These are phyloP conservation scores for Fusarium foetens DNA, from an alignment of 2,329 filamentous ascomycete genomes.

Conservation along the genomic window DNA sequence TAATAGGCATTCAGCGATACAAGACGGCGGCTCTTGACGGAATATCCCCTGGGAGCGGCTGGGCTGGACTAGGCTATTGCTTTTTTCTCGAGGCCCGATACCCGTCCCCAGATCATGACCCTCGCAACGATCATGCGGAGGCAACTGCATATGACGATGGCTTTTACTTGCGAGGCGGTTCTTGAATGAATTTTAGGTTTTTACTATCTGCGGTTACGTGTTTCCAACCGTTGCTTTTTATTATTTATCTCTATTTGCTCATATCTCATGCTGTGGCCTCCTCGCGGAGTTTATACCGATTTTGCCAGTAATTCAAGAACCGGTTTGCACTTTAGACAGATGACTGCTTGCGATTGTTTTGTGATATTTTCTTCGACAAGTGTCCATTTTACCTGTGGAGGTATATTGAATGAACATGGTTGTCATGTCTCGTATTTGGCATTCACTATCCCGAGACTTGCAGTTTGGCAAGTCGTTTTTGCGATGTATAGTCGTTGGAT, in stretches of 20 bases:
- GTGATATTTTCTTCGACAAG: neutral
- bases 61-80: slow-evolving; percentile 22
- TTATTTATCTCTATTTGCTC: slow-evolving; percentile 36
- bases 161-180: slow-evolving; percentile 45
- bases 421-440: neutral
- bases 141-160: slow-evolving; percentile 44
- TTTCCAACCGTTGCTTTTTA: slow-evolving; percentile 32
- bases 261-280: slow-evolving; percentile 38
- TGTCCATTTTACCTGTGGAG: neutral
- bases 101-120: slow-evolving; percentile 19
- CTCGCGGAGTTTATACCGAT: slow-evolving; percentile 45
- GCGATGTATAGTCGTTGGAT: neutral
- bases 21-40: slow-evolving; percentile 42
- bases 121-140: slow-evolving; percentile 22
- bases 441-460: neutral
- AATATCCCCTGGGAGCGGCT: slow-evolving; percentile 37
- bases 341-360: slow-evolving; percentile 9
- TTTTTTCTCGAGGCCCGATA: slow-evolving; percentile 17
- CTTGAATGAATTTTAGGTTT: slow-evolving; percentile 45
- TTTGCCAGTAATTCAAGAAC: slow-evolving; percentile 46
- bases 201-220: slow-evolving; percentile 34
- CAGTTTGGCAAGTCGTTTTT: neutral
- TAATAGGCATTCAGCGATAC: slow-evolving; percentile 40
- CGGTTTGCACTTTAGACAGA: slow-evolving; percentile 26
- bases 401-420: neutral